Conservation (phyloP, 306 rosid species). For the Rosa multiflora region DNA sequence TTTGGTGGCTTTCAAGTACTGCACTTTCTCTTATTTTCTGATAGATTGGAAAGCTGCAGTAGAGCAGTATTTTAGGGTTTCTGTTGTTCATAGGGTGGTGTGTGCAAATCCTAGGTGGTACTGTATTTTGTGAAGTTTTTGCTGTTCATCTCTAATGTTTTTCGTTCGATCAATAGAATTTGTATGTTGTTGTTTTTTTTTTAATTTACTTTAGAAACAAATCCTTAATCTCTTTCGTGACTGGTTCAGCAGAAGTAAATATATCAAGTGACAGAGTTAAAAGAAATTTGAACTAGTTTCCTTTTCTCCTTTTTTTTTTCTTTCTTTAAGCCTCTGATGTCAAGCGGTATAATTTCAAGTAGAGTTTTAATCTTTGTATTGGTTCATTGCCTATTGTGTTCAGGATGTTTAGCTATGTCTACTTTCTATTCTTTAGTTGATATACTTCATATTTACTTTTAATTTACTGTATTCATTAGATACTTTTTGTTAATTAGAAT, state of each 20-base stretch:
- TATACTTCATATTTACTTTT: neutral
- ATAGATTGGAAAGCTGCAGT: neutral
- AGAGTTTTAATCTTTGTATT: slow-evolving; percentile 4
- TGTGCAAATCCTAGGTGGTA: neutral
- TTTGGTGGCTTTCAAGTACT: neutral
- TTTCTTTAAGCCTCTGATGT: neutral
- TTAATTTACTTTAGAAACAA: neutral
- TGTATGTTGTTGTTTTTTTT: no score
- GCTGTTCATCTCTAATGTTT: neutral
- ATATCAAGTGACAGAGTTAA: neutral
- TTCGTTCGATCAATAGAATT: neutral
- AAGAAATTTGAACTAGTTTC: neutral
- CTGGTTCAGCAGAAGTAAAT: neutral
- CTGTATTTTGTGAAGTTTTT: no score
- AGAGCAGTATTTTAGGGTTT: neutral
- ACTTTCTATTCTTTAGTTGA: neutral
- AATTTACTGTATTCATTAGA: neutral
- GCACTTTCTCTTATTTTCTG: neutral
- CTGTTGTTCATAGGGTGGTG: neutral
- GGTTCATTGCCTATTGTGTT: neutral
- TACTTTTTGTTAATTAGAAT: neutral
- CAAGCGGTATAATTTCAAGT: neutral
- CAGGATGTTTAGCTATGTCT: neutral
- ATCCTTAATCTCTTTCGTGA: neutral
- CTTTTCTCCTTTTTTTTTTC: neutral